A percentile compares a stretch with the other conserved stretches of the same genome.
These are phyloP conservation scores for Apocynum venetum DNA, from an alignment of 257 asterid species.

Conservation along the genomic window DNA sequence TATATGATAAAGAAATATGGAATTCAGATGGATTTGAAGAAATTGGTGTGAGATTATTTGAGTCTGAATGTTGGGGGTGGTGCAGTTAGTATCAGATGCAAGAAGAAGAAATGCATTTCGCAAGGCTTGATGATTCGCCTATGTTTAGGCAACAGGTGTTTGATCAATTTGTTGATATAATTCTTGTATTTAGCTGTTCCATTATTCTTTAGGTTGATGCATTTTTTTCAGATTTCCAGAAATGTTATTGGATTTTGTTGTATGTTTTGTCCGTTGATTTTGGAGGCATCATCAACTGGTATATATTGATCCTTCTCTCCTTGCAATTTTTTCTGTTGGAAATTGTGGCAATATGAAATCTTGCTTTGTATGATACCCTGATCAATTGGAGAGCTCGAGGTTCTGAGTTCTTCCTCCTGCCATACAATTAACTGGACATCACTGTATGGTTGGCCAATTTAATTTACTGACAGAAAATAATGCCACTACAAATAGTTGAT, in stretches of 20 bases:
- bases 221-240: neutral
- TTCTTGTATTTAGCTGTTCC: neutral
- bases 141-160: slow-evolving; percentile 97
- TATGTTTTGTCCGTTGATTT: neutral
- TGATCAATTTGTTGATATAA: neutral
- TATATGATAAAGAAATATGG: slow-evolving; percentile 1
- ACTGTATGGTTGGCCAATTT: neutral
- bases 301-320: neutral
- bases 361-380: neutral
- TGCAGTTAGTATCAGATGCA: slow-evolving; percentile 46
- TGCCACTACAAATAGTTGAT: neutral
- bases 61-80: slow-evolving; percentile 16
- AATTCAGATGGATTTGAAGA: slow-evolving; percentile 15
- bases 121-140: slow-evolving; percentile 89
- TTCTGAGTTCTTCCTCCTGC: neutral
- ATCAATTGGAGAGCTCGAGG: neutral
- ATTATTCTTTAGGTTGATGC: neutral
- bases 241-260: neutral
- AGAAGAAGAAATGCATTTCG: slow-evolving; percentile 57
- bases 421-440: neutral
- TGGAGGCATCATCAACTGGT: neutral
- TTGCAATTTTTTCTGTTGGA: neutral
- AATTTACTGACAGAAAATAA: neutral
- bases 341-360: neutral
- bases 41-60: slow-evolving; percentile 3